Percentiles rank a stretch among this genome's conserved stretches.
phyloP scores from a whole-genome alignment of 768 basidiomycete species.

The Pleurotus tuber-regium region DNA sequence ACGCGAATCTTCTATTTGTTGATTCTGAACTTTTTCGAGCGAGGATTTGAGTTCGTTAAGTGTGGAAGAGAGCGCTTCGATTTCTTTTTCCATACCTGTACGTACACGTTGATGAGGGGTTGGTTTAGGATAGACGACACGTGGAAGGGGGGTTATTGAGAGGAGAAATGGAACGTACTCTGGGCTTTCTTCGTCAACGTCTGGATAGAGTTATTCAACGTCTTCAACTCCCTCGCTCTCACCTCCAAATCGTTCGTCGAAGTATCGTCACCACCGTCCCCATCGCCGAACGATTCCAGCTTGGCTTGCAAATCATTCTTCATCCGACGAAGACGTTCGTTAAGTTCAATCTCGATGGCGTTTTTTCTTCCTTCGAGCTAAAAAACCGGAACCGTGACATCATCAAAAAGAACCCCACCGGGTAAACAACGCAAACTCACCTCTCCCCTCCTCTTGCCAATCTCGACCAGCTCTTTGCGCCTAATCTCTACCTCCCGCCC shows the following conservation, averaged over 20 bases:
- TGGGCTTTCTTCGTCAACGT: conserved; percentile 60
- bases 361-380: conserved; percentile 78
- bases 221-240: conserved; percentile 64
- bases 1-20: conserved; percentile 85
- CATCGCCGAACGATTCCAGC: conserved; percentile 72
- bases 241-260: conserved; percentile 68
- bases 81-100: conserved; percentile 69
- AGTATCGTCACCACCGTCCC: conserved; percentile 49
- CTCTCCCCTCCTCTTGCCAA: conserved; percentile 67
- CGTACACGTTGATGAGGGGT: too few relatives aligned
- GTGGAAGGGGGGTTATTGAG: too few relatives aligned
- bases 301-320: conserved; percentile 75
- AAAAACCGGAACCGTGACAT: background rate
- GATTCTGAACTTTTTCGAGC: conserved; percentile 74
- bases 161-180: too few relatives aligned
- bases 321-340: conserved; percentile 80
- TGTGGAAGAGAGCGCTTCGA: conserved; percentile 56
- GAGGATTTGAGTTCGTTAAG: conserved; percentile 64
- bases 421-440: conserved; percentile 37
- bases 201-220: conserved; percentile 65
- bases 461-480: conserved; percentile 66
- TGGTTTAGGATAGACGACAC: too few relatives aligned
- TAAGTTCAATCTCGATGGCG: conserved; percentile 87
- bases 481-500: conserved; percentile 75
- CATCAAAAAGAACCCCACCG: background rate